Conservation (phyloP, 768 basidiomycete species). For the Psilocybe sp. region DNA sequence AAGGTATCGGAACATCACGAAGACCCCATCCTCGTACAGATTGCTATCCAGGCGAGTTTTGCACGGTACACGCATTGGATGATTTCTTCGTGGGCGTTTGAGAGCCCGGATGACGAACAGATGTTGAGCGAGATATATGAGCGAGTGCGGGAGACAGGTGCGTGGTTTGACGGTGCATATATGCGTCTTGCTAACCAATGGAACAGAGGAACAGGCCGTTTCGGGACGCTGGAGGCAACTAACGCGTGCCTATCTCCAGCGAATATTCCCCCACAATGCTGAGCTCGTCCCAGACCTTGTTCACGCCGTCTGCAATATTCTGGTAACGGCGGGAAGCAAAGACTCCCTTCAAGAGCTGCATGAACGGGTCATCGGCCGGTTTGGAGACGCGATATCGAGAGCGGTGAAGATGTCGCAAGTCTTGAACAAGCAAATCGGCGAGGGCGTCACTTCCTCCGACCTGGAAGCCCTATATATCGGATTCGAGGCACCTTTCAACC, state of each 20-base stretch:
- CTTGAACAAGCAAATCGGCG: conserved; percentile 56
- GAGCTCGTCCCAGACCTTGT: conserved; percentile 30
- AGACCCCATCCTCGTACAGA: conserved; percentile 39
- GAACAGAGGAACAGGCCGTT: conserved; percentile 45
- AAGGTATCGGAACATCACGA: conserved; percentile 34
- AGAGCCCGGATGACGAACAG: conserved; percentile 44
- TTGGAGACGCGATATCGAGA: conserved; percentile 37
- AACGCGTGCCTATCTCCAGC: conserved; percentile 44
- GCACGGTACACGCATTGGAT: conserved; percentile 48
- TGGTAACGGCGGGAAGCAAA: conserved; percentile 35
- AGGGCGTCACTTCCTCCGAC: conserved; percentile 56
- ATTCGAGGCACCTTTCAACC: conserved; percentile 40
- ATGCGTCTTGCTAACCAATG: not conserved
- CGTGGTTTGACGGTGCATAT: conserved; percentile 3
- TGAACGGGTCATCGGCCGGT: conserved; percentile 37
- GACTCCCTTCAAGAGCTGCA: conserved; percentile 29
- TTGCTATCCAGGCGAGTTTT: conserved; percentile 44
- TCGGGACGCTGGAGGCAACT: conserved; percentile 57
- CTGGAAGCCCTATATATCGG: conserved; percentile 47
- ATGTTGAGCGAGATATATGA: conserved; percentile 40
- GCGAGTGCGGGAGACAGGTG: conserved; percentile 41
- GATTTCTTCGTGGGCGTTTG: conserved; percentile 48
- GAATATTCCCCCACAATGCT: conserved; percentile 32
- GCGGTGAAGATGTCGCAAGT: conserved; percentile 44
- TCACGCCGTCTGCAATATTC: conserved; percentile 39